Base-by-base conservation (phyloP, 1,284 basidiomycete genomes). In the Sporisorium graminicola region DNA sequence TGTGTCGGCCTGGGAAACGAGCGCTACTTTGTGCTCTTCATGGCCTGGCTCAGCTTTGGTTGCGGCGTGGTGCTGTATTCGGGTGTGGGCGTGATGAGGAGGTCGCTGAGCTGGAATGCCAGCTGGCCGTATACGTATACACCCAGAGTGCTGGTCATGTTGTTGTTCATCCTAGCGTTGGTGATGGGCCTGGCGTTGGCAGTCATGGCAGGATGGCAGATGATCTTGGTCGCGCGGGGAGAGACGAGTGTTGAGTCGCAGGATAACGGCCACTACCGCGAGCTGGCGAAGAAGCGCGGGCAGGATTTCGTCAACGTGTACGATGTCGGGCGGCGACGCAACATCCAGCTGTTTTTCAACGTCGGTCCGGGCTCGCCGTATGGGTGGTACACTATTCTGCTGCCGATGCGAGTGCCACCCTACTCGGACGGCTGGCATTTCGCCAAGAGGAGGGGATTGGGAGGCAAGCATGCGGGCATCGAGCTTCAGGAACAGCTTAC, bases 1-100 rank as follows among this genome's bases (percentile, higher is more conserved):
- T 98, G 95, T 81, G 89, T 99, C 26, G 96, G 97, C 2, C 86
- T 98, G 8, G 89, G 96, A 84, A 99, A 99, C 83, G 95, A 98
- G 86, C 90, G 96, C 0, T 94, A 98, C 86, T 99, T 99, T 81
- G 89, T 97, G 35, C 88, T 98, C 37, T 99, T 98, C 89, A 92
- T 98, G 94, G 93, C 68, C 7, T 85, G 80, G 78, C 68, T 83
- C 31, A 61, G 73, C 12, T 57, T 84, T 22, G 83, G 81, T 2
- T 80, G 75, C 14, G 61, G 49, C n/a, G 65, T 82, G 10, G 78
- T 83, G 5, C 35, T 76, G n/a, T 50, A 31, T 5, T 47, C 74
- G 2, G 78, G 81, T 0, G 81, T 58, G 44, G 52, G 43, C 1
- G 58, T 78, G 16, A 60, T 67, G 51, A 27, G 50, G 7, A n/a